These are phyloP conservation scores for Sextonia rubra DNA, from an alignment of 164 flowering plant species.

Conservation along the genomic window DNA sequence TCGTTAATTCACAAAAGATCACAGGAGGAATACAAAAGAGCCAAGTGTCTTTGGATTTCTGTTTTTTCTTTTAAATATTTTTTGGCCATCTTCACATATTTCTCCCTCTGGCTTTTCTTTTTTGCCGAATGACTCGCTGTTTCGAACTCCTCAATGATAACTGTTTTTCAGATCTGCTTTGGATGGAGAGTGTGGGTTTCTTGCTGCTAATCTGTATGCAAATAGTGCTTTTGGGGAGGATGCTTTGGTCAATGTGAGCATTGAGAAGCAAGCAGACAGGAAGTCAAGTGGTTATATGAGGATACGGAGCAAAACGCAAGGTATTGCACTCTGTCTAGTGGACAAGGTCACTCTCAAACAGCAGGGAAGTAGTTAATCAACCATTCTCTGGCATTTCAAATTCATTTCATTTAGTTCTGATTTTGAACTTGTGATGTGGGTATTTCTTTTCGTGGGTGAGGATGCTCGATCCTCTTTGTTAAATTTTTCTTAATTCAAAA, in stretches of 20 bases:
- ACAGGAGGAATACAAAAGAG: no score
- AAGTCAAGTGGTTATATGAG: constrained; percentile 91
- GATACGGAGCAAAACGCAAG: constrained; percentile 96
- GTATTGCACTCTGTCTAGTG: constrained; percentile 94
- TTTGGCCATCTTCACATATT: background rate
- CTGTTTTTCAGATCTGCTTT: constrained; percentile 92
- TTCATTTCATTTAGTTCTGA: background rate
- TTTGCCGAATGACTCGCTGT: no score
- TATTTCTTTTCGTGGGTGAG: background rate
- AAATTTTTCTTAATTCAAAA: background rate
- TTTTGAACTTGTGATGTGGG: background rate
- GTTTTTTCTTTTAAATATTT: no score
- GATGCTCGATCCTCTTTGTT: background rate
- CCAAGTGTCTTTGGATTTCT: no score
- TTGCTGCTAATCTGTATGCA: constrained; percentile 93
- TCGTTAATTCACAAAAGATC: no score
- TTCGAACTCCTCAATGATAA: no score
- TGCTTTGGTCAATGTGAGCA: constrained; percentile 87
- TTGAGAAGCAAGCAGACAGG: constrained; percentile 82
- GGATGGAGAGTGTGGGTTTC: constrained; percentile 92
- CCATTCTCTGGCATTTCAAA: background rate
- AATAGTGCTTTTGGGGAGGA: constrained; percentile 98
- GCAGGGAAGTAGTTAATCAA: constrained; percentile 48
- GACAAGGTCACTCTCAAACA: constrained; percentile 96
- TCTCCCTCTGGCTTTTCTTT: background rate